A percentile compares a stretch with the other conserved stretches of the same genome.
Evolutionary conservation across 2,329 filamentous ascomycete genomes (phyloP).

Genomic region (Verticillium albo-atrum): DNA sequence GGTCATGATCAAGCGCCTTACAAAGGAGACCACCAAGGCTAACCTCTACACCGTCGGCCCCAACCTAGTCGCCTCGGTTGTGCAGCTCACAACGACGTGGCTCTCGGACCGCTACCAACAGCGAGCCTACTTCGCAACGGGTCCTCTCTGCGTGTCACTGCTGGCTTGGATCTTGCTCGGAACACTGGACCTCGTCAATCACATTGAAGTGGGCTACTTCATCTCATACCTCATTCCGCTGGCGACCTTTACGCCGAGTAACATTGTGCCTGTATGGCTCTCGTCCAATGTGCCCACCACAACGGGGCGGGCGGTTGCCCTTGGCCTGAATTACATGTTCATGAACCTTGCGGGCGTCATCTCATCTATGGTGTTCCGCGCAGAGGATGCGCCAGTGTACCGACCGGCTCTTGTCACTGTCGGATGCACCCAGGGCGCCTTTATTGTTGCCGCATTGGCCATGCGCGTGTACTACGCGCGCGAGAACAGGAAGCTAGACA

Average conservation of each 20-base stretch:
- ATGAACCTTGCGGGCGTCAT: constrained; percentile 76
- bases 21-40: constrained; percentile 20
- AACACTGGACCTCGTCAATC: constrained; percentile 38
- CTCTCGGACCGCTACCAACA: constrained; percentile 35
- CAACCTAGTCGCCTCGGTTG: constrained; percentile 14
- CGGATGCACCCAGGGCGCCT: background rate
- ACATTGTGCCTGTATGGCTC: constrained; percentile 7
- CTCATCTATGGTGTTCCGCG: constrained; percentile 63
- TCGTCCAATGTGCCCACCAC: constrained; percentile 8
- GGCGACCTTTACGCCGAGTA: constrained; percentile 14
- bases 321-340: constrained; percentile 22
- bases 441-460: background rate
- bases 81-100: constrained; percentile 12
- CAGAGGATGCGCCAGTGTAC: constrained; percentile 62
- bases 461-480: background rate
- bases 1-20: constrained; percentile 41
- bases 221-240: constrained; percentile 17
- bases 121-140: constrained; percentile 13
- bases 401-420: constrained; percentile 58
- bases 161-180: constrained; percentile 16
- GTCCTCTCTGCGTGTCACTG: constrained; percentile 10
- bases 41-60: constrained; percentile 21
- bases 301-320: constrained; percentile 5
- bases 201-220: constrained; percentile 34
- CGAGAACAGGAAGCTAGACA: background rate